Base-by-base conservation (phyloP, 768 basidiomycete species). In the Tricholoma bakamatsutake region DNA sequence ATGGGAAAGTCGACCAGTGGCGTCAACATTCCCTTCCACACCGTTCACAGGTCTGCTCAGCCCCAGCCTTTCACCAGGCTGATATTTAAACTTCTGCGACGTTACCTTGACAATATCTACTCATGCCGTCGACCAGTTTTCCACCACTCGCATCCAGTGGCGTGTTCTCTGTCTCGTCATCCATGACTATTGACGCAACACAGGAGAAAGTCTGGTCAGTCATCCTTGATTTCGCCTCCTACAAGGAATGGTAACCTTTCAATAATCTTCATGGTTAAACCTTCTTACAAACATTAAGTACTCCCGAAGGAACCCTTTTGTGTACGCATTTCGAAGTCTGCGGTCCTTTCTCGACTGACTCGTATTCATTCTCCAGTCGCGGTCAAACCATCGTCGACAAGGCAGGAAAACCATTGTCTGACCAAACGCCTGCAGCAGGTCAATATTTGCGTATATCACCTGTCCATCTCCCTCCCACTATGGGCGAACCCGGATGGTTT, bases 391-490 rank as follows among this genome's bases (percentile, higher is more conserved):
- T 78, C 9, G 76, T 78, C 57, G 69, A 75, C 53, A 59, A 69
- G 5, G 69, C 70, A 40, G 72, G 69, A 57, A 67, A 69, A 10
- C 73, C 74, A 0, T 70, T 81, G 9, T 59, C 67, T 5, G 77
- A 80, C 62, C 83, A 82, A 61, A 77, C 72, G 1, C 78, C 80
- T 2, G 71, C 66, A 2, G 75, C 71, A 35, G 87, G 84, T 8
- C 67, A 72, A 39, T 71, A 76, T 56, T 60, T 87, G 1, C 52
- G 70, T 53, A 78, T 87, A 46, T 58, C 63, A 12, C 73, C 75
- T 11, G 82, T 81, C 42, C 77, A 87, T 63, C 78, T 88, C 33
- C 85, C 84, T 0, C 84, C 85, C 1, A 80, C 79, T 5, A 72
- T 86, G 61, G 73, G 71, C 40, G 71, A 79, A 28, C 72, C 75